A percentile compares a stretch with the other conserved stretches of the same genome.
phyloP scores from a whole-genome alignment of 139 green algal genomes.

The Tetratostichococcus sp. region DNA sequence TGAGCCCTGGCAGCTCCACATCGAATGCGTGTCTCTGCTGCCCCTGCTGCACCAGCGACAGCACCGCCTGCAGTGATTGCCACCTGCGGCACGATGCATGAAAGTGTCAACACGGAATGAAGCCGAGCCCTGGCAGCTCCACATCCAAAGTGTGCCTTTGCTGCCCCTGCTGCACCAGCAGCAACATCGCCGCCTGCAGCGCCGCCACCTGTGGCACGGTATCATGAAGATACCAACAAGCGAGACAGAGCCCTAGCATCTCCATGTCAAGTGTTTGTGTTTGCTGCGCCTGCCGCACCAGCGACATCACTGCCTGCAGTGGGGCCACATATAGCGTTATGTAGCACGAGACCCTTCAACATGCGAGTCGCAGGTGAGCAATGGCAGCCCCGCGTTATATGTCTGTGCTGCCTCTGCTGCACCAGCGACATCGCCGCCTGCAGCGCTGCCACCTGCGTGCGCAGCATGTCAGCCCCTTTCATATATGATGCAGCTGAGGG shows the following conservation, averaged over 20 bases:
- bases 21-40: conserved; percentile 41
- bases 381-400: no score
- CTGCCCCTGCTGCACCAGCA: no score
- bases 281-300: conserved; percentile 47
- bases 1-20: conserved; percentile 33
- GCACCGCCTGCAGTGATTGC: conserved; percentile 10
- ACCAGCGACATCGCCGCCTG: conserved; percentile 33
- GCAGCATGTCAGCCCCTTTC: no score
- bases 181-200: conserved; percentile 22
- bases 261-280: conserved; percentile 35
- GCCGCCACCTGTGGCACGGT: no score
- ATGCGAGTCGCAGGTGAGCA: no score
- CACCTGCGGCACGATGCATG: neutral
- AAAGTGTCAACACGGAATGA: no score
- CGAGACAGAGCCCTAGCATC: conserved; percentile 44
- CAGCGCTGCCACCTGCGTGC: conserved; percentile 4
- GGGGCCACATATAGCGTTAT: no score
- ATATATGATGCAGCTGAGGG: no score
- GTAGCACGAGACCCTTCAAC: no score
- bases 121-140: no score
- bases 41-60: conserved; percentile 48
- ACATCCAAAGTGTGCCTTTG: no score
- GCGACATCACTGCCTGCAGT: conserved; percentile 40
- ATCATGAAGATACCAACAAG: no score
- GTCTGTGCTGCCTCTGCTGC: conserved; percentile 50